phyloP scores from a whole-genome alignment of 176 grass and related monocot species.

The Avena insularis region DNA sequence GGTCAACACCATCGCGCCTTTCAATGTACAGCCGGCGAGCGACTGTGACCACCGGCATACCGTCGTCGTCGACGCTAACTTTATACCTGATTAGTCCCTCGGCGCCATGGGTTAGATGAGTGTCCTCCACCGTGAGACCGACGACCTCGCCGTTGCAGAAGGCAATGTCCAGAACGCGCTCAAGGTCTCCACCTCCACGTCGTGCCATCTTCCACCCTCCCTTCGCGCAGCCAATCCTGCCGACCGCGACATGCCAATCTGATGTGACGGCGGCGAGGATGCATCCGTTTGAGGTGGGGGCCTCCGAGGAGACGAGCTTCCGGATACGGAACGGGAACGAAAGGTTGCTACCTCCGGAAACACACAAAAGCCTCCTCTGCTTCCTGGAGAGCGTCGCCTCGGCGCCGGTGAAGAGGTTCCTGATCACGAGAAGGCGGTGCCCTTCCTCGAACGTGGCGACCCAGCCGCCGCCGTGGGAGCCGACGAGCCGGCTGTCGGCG shows the following conservation, averaged over 20 bases:
- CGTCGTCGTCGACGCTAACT: no score
- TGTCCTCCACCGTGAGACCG: neutral
- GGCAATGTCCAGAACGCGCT: neutral
- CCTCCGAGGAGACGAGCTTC: neutral
- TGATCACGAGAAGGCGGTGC: neutral
- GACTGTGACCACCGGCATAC: no score
- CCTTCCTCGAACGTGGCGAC: neutral
- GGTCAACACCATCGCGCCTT: neutral
- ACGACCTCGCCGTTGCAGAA: neutral
- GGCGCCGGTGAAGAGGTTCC: neutral
- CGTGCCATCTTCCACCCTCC: neutral
- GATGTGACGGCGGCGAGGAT: neutral
- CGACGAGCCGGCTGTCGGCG: neutral
- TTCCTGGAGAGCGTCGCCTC: neutral
- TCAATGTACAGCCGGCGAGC: no score
- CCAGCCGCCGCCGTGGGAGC: neutral
- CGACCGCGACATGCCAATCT: neutral
- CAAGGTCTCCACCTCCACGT: neutral
- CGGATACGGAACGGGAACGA: neutral
- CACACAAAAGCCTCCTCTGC: neutral
- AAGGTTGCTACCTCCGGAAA: no score
- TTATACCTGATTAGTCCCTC: no score
- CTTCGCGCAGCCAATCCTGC: neutral
- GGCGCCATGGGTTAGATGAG: no score
- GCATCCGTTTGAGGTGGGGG: neutral